Conservation (phyloP, 108 stramenopile species). For the Conticribra weissflogii region DNA sequence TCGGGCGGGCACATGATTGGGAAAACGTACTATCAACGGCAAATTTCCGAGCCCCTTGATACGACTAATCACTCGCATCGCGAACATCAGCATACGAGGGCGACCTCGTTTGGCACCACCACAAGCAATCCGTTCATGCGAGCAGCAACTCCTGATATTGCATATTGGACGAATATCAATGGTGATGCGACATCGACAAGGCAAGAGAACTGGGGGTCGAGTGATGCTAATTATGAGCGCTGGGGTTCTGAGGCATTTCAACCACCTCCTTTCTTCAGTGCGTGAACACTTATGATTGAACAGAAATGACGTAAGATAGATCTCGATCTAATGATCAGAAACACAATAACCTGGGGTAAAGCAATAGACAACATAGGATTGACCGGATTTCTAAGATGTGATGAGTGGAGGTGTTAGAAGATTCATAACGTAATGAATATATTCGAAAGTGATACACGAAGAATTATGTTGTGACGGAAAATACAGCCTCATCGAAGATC, state of each 20-base stretch:
- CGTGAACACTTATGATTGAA: no score
- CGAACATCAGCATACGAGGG: neutral
- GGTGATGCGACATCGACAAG: neutral
- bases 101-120: neutral
- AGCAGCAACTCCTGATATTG: conserved; percentile 27
- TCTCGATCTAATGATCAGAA: no score
- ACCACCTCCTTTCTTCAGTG: conserved; percentile 44
- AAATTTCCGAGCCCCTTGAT: conserved; percentile 14
- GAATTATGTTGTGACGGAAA: no score
- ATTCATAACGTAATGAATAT: no score
- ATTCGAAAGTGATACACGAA: no score
- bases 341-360: no score
- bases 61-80: neutral
- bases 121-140: neutral
- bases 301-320: no score
- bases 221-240: neutral
- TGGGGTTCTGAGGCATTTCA: conserved; percentile 38
- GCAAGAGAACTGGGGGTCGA: neutral
- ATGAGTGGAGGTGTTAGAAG: no score
- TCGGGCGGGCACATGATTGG: no score
- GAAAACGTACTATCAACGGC: neutral
- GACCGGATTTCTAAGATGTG: no score
- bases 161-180: conserved; percentile 9
- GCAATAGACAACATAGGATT: no score
- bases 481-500: no score